These are phyloP conservation scores for Flaveria ramosissima DNA, from an alignment of 129 eudicot species.

Conservation along the genomic window DNA sequence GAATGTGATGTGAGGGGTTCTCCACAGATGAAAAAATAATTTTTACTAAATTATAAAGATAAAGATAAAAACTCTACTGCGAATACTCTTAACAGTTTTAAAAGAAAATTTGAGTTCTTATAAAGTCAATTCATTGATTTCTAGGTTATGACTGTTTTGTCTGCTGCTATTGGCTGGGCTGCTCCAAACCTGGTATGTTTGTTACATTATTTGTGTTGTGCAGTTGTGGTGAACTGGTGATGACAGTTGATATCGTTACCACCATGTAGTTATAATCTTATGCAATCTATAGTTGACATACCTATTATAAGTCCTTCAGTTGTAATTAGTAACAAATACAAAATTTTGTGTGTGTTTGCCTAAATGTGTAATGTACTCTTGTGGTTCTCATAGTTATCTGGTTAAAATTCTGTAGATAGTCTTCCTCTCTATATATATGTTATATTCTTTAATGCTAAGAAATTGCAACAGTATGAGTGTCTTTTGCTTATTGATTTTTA, in stretches of 20 bases:
- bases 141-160: constrained; percentile 88
- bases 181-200: constrained; percentile 91
- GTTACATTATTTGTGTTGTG: constrained; percentile 5
- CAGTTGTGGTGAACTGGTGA: no score
- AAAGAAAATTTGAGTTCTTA: no score
- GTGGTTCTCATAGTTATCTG: no score
- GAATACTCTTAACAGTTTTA: no score
- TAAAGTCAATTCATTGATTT: no score
- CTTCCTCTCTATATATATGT: not conserved
- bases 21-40: no score
- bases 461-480: not conserved
- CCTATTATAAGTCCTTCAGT: not conserved
- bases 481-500: constrained; percentile 14
- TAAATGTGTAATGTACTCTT: no score
- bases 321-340: not conserved
- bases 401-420: no score
- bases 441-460: not conserved
- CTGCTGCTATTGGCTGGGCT: constrained; percentile 98
- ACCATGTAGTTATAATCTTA: not conserved
- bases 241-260: not conserved
- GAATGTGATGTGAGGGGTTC: no score
- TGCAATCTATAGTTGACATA: not conserved
- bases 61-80: no score
- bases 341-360: no score
- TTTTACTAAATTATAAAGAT: no score